Evolutionary conservation across 805 yeast species (phyloP).

Genomic region (Tetrapisispora iriomotensis): DNA sequence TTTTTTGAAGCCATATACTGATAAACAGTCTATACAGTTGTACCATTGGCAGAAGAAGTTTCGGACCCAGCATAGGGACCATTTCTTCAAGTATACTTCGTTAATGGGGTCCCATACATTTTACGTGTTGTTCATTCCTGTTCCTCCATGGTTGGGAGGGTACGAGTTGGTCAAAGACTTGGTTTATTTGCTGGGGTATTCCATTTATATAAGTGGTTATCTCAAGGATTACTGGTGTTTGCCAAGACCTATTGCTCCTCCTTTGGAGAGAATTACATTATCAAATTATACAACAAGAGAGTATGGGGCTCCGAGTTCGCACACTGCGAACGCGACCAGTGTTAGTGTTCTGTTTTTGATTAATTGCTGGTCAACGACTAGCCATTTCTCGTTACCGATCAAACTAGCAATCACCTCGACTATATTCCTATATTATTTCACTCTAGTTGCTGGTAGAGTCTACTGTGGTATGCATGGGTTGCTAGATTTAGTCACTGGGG

Average conservation of each 20-base stretch:
- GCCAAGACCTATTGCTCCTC: slow-evolving; percentile 91
- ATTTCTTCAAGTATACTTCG: slow-evolving; percentile 81
- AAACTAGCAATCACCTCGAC: slow-evolving; percentile 12
- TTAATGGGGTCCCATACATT: slow-evolving; percentile 89
- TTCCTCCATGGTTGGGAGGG: slow-evolving; percentile 77
- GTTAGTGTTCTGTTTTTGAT: slow-evolving; percentile 47
- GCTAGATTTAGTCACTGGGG: slow-evolving; percentile 62
- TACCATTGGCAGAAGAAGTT: slow-evolving; percentile 42
- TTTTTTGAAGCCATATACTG: slow-evolving; percentile 45
- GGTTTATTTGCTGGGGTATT: slow-evolving; percentile 54
- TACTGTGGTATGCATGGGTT: slow-evolving; percentile 99
- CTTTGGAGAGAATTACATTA: slow-evolving; percentile 79
- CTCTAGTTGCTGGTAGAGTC: slow-evolving; percentile 69
- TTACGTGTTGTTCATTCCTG: slow-evolving; percentile 79
- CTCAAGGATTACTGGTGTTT: slow-evolving; percentile 80
- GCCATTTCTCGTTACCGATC: slow-evolving; percentile 1
- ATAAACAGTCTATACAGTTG: slow-evolving; percentile 56
- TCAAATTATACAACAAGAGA: slow-evolving; percentile 83
- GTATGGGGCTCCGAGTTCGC: slow-evolving; percentile 92
- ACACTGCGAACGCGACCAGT: slow-evolving; percentile 85
- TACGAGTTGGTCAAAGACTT: slow-evolving; percentile 50
- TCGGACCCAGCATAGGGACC: slow-evolving; percentile 48
- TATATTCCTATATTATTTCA: slow-evolving; percentile 41
- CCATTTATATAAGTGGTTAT: slow-evolving; percentile 59
- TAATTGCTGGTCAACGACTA: slow-evolving; percentile 10